Base-by-base conservation (phyloP, 371 early-diverging fungal species). In the Chytridiales sp. region DNA sequence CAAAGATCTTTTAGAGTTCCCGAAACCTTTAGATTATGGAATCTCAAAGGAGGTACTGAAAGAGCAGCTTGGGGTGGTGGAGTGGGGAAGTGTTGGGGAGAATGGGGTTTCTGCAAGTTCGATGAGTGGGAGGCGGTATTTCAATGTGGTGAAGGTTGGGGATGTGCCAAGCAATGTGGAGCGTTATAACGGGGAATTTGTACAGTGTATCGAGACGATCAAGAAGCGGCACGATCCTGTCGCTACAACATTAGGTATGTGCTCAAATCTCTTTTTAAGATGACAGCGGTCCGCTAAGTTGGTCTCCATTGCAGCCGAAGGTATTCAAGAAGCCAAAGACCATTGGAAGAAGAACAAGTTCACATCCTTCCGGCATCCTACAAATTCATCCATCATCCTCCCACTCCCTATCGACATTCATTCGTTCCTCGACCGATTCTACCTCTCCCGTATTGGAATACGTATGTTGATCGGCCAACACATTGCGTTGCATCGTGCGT, bases 391-490 rank as follows among this genome's bases (percentile, higher is more conserved):
- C 44, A 44, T n/a, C 44, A 3, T 22, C 15, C 19, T 35, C 9
- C 39, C 53, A 21, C 71, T 75, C 31, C 92, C 94, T 66, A 84
- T 83, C 35, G 91, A 87, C 44, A 81, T 95, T 8, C 95, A 97
- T 73, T 79, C 83, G 27, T 97, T 97, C 68, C 75, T 97, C 61
- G 96, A 95, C 75, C 85, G 95, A n/a, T 97, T 97, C 75, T 95
- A 95, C 78, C 87, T 95, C 87, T 93, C 94, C 27, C 89, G 98
- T 41, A 97, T 97, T 61, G 98, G 98, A 17, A 95, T 97, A 62
- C 88, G 98, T 59, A 93, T 95, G 93, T 78, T 97, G 40, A 91
- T 94, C 59, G 96, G 88, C 74, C 81, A 77, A 39, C 75, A 75
- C 43, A 67, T 72, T 24, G 59, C 75, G 42, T 64, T 73, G 26